Evolutionary conservation across 768 basidiomycete species (phyloP).

Genomic region (Boletus bicolor): DNA sequence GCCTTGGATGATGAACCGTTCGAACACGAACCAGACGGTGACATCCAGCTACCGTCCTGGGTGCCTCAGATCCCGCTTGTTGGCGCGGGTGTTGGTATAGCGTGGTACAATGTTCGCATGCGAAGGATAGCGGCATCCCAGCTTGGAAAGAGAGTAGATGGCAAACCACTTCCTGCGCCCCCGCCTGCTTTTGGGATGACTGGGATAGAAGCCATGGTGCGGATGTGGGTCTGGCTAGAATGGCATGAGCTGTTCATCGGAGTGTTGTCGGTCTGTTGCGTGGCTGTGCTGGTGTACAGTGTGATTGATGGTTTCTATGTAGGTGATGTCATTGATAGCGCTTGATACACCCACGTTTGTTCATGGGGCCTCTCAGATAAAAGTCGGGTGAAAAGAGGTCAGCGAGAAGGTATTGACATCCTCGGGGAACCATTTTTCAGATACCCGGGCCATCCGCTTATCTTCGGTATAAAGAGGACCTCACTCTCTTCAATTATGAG

Average conservation of each 20-base stretch:
- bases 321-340: slow-evolving; percentile 3
- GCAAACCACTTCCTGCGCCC: neutral
- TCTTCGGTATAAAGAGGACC: neutral
- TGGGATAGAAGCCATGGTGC: slow-evolving; percentile 36
- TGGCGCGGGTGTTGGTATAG: slow-evolving; percentile 58
- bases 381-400: neutral
- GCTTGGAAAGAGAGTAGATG: neutral
- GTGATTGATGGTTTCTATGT: neutral
- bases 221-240: slow-evolving; percentile 49
- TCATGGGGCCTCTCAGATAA: neutral
- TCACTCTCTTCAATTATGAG: neutral
- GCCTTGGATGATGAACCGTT: slow-evolving; percentile 34
- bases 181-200: slow-evolving; percentile 29
- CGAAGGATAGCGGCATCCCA: slow-evolving; percentile 41
- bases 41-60: slow-evolving; percentile 17
- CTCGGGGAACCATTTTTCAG: neutral
- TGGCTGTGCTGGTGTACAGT: neutral
- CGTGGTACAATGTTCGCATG: slow-evolving; percentile 68
- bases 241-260: slow-evolving; percentile 3
- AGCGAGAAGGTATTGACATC: neutral
- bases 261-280: neutral
- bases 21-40: slow-evolving; percentile 36
- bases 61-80: slow-evolving; percentile 54
- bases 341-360: neutral
- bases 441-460: neutral